Base-by-base conservation (phyloP, 2,329 filamentous ascomycete species). In the Colletotrichum brevisporum region DNA sequence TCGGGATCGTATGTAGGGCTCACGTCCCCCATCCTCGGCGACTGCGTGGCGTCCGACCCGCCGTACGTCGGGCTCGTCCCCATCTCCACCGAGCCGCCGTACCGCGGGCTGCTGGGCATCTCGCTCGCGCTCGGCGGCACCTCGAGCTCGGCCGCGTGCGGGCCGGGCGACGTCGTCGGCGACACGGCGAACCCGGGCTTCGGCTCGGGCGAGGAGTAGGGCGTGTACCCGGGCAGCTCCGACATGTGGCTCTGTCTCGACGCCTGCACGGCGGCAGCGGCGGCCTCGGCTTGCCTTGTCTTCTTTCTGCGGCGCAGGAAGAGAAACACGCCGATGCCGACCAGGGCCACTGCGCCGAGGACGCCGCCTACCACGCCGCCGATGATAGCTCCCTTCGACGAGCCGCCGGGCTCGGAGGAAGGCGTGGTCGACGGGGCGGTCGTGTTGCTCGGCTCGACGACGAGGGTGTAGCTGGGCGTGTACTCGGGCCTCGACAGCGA, bases 401-500 rank as follows among this genome's bases (percentile, higher is more conserved):
- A 16, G 1, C 50, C 63, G 27, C 13, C 36, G 0, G 48, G 1
- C 8, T 51, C 21, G 12, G 63, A 24, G 4, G 45, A 18, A 0
- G 24, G 8, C 6, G 59, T 56, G 4, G 16, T 3, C 0, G 57
- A 31, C 1, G 50, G 36, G n/a, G 31, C 15, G 5, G 9, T 43
- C 8, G 21, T 26, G 31, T 6, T 36, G 3, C 16, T 54, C 24
- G 55, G 54, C 12, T 60, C 43, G 0, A 60, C 56, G 9, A 65
- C 68, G 12, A 73, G 67, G 21, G 77, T 72, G 58, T 76, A 77
- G 2, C 50, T 52, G 2, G 74, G 71, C 27, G 71, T 73, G 55
- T 75, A 74, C 5, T 54, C 45, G 27, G 74, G 74, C 0, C 74
- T 69, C 15, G 39, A 12, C 2, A 74, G 55, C 10, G 65, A 47